Percentiles rank a stretch among this genome's conserved stretches.
These are phyloP conservation scores for Pseudozyma pruni DNA, from an alignment of 1,284 basidiomycete genomes.

Conservation along the genomic window DNA sequence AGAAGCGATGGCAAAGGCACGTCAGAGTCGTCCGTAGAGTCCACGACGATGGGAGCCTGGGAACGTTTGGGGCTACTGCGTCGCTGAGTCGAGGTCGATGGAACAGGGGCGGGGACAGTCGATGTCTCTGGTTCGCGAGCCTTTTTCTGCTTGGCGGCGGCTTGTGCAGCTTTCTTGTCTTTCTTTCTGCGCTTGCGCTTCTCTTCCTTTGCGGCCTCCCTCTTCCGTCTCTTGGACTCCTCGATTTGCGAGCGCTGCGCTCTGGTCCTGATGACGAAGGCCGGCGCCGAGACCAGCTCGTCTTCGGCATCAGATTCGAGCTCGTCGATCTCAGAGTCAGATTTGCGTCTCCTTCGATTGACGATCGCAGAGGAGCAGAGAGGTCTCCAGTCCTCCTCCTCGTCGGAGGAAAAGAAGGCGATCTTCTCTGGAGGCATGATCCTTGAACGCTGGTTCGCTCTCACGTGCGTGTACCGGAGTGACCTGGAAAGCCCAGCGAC, in stretches of 20 bases:
- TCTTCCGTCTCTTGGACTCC: conserved; percentile 2
- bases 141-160: conserved; percentile 6
- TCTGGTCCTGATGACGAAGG: neutral
- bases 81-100: neutral
- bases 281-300: neutral
- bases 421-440: conserved; percentile 23
- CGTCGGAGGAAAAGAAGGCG: conserved; percentile 12
- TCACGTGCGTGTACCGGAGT: too few species aligned
- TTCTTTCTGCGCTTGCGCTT: conserved; percentile 8
- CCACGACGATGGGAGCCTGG: neutral
- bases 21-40: conserved; percentile 2
- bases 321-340: conserved; percentile 11
- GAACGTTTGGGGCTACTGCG: neutral
- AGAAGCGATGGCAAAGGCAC: conserved; percentile 9
- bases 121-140: neutral
- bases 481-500: too few species aligned
- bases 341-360: neutral
- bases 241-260: neutral
- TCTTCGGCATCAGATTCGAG: conserved; percentile 19
- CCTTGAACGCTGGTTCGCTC: too few species aligned
- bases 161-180: conserved; percentile 9
- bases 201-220: conserved; percentile 6
- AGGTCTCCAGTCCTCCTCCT: conserved; percentile 15
- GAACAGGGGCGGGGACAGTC: neutral
- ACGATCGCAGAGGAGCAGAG: conserved; percentile 6